Evolutionary conservation across 2,329 filamentous ascomycete species (phyloP).

Genomic region (Colletotrichum sp.): DNA sequence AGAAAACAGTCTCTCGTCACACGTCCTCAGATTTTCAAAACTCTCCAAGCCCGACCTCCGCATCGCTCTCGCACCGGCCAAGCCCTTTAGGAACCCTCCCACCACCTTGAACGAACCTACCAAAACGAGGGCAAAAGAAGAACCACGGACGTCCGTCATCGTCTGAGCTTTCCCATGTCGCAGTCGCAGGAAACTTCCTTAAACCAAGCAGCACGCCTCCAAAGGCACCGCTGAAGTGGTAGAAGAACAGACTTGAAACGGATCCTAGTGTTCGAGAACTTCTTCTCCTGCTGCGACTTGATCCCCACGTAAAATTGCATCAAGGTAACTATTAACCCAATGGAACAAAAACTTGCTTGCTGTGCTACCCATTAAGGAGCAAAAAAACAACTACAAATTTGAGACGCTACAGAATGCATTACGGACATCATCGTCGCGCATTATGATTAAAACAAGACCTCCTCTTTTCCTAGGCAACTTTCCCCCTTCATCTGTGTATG

Average conservation of each 20-base stretch:
- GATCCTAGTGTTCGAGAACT: background rate
- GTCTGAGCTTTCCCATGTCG: background rate
- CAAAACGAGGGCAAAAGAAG: background rate
- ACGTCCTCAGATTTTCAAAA: background rate
- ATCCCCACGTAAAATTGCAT: background rate
- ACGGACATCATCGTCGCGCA: background rate
- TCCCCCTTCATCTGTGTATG: background rate
- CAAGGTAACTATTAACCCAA: background rate
- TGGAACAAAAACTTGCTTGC: background rate
- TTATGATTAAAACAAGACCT: background rate
- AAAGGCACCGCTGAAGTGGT: background rate
- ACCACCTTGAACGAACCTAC: background rate
- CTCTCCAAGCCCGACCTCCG: background rate
- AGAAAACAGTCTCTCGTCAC: background rate
- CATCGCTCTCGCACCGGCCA: background rate
- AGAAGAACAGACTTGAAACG: background rate
- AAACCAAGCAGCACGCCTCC: background rate
- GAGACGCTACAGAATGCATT: background rate
- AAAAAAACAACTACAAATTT: background rate
- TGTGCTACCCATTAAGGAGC: background rate
- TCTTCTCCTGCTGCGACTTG: background rate
- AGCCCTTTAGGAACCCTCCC: background rate
- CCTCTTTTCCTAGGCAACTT: background rate
- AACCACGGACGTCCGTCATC: slow-evolving; percentile 11
- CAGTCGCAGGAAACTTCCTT: background rate